phyloP scores from a whole-genome alignment of 495 filamentous ascomycete genomes.

The Tuber melanosporum region DNA sequence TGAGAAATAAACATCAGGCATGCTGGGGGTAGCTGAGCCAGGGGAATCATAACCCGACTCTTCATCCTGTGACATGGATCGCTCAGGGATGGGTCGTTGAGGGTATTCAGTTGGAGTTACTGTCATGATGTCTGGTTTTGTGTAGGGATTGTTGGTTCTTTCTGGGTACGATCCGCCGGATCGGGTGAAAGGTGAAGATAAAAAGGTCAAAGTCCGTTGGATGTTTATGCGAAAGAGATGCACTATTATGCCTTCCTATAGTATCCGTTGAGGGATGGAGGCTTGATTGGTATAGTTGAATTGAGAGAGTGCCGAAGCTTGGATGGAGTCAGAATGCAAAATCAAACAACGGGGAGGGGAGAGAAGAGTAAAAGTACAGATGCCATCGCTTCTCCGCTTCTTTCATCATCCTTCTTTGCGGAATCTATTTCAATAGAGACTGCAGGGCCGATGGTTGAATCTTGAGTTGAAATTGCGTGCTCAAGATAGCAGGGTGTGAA shows the following conservation, averaged over 20 bases:
- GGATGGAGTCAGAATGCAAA: constrained; percentile 30
- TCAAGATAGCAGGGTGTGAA: constrained; percentile 22
- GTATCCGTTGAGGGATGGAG: constrained; percentile 5
- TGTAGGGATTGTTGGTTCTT: constrained; percentile 14
- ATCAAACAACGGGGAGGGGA: constrained; percentile 8
- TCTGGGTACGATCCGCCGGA: not conserved
- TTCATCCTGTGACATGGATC: constrained; percentile 45
- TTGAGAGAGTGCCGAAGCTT: constrained; percentile 11
- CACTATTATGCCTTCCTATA: constrained; percentile 7
- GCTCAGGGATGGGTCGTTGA: constrained; percentile 19
- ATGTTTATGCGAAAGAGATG: constrained; percentile 13
- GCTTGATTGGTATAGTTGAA: constrained; percentile 11
- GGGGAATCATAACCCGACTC: constrained; percentile 88
- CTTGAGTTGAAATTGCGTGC: constrained; percentile 36
- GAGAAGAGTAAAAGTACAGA: constrained; percentile 22
- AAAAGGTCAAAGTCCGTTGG: constrained; percentile 6
- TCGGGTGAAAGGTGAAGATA: not conserved
- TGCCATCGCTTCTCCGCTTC: constrained; percentile 13
- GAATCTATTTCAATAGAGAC: constrained; percentile 23
- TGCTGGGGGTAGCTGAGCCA: constrained; percentile 47
- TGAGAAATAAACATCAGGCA: constrained; percentile 77
- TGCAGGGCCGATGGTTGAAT: constrained; percentile 40
- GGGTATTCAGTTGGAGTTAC: constrained; percentile 30
- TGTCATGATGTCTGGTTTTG: constrained; percentile 32
- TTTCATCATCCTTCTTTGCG: constrained; percentile 12